Evolutionary conservation across 495 filamentous ascomycete genomes (phyloP).

Genomic region (Daldinia concentrica): DNA sequence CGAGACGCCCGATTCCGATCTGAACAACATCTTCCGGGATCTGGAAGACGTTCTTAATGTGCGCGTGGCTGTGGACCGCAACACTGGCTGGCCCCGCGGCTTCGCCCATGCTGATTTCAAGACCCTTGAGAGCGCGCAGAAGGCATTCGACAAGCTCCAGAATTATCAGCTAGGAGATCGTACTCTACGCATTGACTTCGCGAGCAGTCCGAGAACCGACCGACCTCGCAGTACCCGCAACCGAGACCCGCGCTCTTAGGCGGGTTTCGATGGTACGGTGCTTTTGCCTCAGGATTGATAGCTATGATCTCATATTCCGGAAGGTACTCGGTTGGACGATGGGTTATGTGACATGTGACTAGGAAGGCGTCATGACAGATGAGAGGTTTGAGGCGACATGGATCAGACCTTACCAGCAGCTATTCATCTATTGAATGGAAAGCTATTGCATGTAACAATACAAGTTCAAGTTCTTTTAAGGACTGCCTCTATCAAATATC

Average conservation of each 20-base stretch:
- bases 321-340: background rate
- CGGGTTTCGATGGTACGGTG: background rate
- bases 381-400: background rate
- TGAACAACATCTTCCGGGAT: slow-evolving; percentile 81
- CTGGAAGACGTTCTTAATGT: slow-evolving; percentile 80
- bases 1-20: slow-evolving; percentile 86
- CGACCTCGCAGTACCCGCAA: background rate
- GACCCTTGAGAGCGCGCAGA: slow-evolving; percentile 67
- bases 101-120: slow-evolving; percentile 91
- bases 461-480: background rate
- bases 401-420: slow-evolving; percentile 7
- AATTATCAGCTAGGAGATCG: slow-evolving; percentile 71
- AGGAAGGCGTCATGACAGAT: slow-evolving; percentile 6
- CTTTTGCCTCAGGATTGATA: background rate
- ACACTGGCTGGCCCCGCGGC: slow-evolving; percentile 85
- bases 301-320: background rate
- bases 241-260: background rate
- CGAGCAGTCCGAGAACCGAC: slow-evolving; percentile 16
- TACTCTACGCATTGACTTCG: slow-evolving; percentile 72
- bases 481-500: background rate
- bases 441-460: slow-evolving; percentile 41
- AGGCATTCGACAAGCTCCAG: slow-evolving; percentile 65
- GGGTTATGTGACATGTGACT: slow-evolving; percentile 5
- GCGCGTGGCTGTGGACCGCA: slow-evolving; percentile 87
- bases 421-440: slow-evolving; percentile 9